phyloP scores from a whole-genome alignment of 176 grass and related monocot species.

The Oryza punctata region DNA sequence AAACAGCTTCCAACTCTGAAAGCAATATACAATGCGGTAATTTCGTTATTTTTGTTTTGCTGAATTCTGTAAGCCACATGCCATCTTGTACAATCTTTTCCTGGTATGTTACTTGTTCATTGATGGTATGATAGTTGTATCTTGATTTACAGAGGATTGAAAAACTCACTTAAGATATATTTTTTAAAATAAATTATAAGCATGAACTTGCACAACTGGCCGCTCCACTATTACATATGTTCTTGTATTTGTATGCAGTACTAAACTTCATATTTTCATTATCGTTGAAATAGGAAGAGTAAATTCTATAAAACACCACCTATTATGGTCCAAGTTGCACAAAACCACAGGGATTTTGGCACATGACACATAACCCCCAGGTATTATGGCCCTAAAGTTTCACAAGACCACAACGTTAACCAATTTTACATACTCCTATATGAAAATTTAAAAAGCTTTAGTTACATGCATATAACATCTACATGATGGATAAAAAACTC shows the following conservation, averaged over 20 bases:
- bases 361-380: too few relatives aligned
- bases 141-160: conserved; percentile 1
- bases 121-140: conserved; percentile 26
- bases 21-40: conserved; percentile 93
- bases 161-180: not conserved
- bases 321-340: too few relatives aligned
- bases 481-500: too few relatives aligned
- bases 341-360: too few relatives aligned
- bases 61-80: not conserved
- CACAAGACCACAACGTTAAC: too few relatives aligned
- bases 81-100: not conserved
- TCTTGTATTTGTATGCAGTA: conserved; percentile 16
- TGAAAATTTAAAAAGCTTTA: too few relatives aligned
- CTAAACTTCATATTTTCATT: not conserved
- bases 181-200: conserved; percentile 5
- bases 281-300: not conserved
- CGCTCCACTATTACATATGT: conserved; percentile 10
- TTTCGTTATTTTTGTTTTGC: conserved; percentile 21
- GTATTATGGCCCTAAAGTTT: too few relatives aligned
- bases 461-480: too few relatives aligned
- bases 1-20: conserved; percentile 88
- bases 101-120: conserved; percentile 23
- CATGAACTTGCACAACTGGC: not conserved
- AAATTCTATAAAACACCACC: too few relatives aligned
- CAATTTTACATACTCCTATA: too few relatives aligned